A percentile compares a stretch with the other conserved stretches of the same genome.
These are phyloP conservation scores for Cyphellophora attinorum DNA, from an alignment of 2,329 filamentous ascomycete genomes.

Conservation along the genomic window DNA sequence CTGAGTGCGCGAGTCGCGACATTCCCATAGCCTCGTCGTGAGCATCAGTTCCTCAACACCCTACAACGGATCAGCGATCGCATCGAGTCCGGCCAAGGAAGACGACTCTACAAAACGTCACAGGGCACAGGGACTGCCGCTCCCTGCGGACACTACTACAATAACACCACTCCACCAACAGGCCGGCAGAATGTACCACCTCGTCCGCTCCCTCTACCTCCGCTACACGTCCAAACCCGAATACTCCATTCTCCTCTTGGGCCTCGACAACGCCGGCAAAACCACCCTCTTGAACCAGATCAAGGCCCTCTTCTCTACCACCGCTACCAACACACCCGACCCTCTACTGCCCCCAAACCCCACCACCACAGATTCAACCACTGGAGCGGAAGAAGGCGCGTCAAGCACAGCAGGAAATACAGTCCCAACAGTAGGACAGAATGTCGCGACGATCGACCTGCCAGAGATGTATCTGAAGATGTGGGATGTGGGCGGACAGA, in stretches of 20 bases:
- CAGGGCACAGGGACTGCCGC: too few species aligned
- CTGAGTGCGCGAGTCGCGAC: too few species aligned
- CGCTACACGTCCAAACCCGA: constrained; percentile 98
- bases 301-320: constrained; percentile 69
- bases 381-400: constrained; percentile 26
- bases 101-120: too few species aligned
- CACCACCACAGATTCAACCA: background rate
- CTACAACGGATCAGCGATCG: too few species aligned
- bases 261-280: constrained; percentile 96
- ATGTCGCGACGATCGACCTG: constrained; percentile 82
- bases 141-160: too few species aligned
- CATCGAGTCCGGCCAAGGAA: too few species aligned
- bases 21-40: too few species aligned
- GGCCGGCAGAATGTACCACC: constrained; percentile 67
- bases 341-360: constrained; percentile 12
- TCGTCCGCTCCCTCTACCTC: constrained; percentile 87
- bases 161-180: too few species aligned
- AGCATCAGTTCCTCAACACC: too few species aligned
- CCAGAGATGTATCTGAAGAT: constrained; percentile 96
- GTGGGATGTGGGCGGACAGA: constrained; percentile 95
- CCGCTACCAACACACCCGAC: constrained; percentile 9
- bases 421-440: constrained; percentile 93
- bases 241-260: constrained; percentile 93
- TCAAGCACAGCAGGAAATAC: constrained; percentile 67
- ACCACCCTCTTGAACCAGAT: constrained; percentile 96